phyloP scores from a whole-genome alignment of 2,329 filamentous ascomycete genomes.

The Botrytis pseudocinerea region DNA sequence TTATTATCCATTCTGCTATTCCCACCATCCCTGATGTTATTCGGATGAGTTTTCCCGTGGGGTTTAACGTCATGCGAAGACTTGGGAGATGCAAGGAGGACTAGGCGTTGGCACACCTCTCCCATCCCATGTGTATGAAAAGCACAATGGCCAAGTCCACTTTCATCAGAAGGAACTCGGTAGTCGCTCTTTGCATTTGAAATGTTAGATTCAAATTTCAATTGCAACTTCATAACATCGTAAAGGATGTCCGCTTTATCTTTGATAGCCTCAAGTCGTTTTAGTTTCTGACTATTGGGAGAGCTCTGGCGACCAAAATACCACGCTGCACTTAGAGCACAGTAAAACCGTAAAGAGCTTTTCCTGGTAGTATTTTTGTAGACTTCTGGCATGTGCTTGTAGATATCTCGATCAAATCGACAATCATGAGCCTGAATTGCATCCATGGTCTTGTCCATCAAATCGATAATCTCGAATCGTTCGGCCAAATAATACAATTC shows the following conservation, averaged over 20 bases:
- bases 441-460: slow-evolving; percentile 24
- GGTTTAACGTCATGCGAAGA: no score
- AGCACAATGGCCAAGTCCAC: slow-evolving; percentile 5
- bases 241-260: slow-evolving; percentile 20
- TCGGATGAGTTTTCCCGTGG: no score
- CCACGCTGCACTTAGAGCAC: slow-evolving; percentile 14
- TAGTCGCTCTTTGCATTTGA: slow-evolving; percentile 8
- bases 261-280: background rate
- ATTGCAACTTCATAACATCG: slow-evolving; percentile 8
- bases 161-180: background rate
- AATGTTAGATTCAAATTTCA: slow-evolving; percentile 10
- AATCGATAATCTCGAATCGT: slow-evolving; percentile 20
- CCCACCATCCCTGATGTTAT: background rate
- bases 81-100: background rate
- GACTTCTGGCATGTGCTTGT: slow-evolving; percentile 14
- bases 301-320: background rate
- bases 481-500: slow-evolving; percentile 21
- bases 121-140: slow-evolving; percentile 17
- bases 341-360: slow-evolving; percentile 12
- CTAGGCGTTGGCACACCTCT: background rate
- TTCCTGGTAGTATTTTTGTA: slow-evolving; percentile 17
- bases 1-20: background rate
- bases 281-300: background rate
- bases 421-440: slow-evolving; percentile 14
- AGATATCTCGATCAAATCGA: slow-evolving; percentile 8